phyloP scores from a whole-genome alignment of 2,329 filamentous ascomycete genomes.

The Ambrosiella cleistominuta region DNA sequence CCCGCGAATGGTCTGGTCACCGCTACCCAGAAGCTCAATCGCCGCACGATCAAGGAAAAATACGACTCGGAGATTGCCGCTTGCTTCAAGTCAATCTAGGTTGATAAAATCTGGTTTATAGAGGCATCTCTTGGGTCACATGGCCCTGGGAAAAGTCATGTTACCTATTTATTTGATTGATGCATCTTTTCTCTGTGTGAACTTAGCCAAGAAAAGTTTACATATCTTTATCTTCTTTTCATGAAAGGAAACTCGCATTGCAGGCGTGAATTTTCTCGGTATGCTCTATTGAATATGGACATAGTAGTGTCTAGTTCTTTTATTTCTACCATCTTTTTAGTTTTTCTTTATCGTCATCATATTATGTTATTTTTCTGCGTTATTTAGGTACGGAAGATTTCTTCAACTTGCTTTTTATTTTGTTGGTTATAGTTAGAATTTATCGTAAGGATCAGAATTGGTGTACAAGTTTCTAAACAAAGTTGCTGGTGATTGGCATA shows the following conservation, averaged over 20 bases:
- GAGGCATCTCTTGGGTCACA: too few relatives aligned
- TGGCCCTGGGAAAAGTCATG: too few relatives aligned
- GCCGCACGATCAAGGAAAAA: slow-evolving; percentile 30
- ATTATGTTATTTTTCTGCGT: not conserved
- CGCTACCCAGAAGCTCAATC: slow-evolving; percentile 44
- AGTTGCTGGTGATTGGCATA: too few relatives aligned
- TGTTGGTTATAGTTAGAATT: not conserved
- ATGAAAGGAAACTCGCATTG: too few relatives aligned
- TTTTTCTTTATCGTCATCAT: not conserved
- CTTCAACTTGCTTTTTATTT: not conserved
- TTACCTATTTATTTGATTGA: too few relatives aligned
- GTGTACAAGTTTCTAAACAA: not conserved
- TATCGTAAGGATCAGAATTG: not conserved
- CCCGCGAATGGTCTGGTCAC: slow-evolving; percentile 51
- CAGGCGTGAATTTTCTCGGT: too few relatives aligned
- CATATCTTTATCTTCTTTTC: too few relatives aligned
- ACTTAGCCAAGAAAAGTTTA: too few relatives aligned
- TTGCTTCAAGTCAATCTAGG: slow-evolving; percentile 19
- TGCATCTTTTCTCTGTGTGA: too few relatives aligned
- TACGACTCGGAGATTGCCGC: slow-evolving; percentile 35
- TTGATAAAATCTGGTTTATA: not conserved
- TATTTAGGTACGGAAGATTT: slow-evolving; percentile 1
- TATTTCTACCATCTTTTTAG: not conserved
- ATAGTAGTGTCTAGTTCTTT: not conserved
- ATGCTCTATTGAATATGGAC: not conserved